Conservation (phyloP, 2,329 filamentous ascomycete species). For the Scolecobasidium constrictum region DNA sequence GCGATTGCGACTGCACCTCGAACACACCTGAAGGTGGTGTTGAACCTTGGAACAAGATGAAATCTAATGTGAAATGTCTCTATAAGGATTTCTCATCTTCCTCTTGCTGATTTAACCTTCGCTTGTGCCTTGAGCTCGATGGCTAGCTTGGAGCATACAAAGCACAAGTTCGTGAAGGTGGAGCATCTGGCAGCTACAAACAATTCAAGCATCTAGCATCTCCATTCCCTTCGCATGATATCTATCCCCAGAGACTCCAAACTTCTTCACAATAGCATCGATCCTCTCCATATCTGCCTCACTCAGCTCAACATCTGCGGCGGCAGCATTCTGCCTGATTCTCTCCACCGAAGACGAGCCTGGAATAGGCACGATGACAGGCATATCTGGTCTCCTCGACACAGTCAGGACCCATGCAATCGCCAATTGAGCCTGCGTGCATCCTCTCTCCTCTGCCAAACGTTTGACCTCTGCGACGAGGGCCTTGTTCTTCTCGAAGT, state of each 20-base stretch:
- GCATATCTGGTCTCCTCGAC: slow-evolving; percentile 29
- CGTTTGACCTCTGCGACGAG: slow-evolving; percentile 21
- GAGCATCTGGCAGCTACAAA: too few relatives aligned
- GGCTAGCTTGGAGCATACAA: too few relatives aligned
- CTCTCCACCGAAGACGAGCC: slow-evolving; percentile 14
- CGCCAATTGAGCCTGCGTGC: slow-evolving; percentile 12
- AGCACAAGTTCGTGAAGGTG: too few relatives aligned
- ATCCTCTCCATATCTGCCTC: slow-evolving; percentile 29
- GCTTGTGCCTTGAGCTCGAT: too few relatives aligned
- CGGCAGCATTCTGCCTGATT: slow-evolving; percentile 15
- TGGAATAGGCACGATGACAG: slow-evolving; percentile 35
- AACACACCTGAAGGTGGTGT: too few relatives aligned
- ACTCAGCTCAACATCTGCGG: slow-evolving; percentile 19
- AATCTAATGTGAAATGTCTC: too few relatives aligned
- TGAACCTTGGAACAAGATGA: too few relatives aligned
- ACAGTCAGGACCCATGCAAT: slow-evolving; percentile 27
- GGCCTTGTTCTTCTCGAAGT: slow-evolving; percentile 25
- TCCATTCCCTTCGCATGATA: too few relatives aligned
- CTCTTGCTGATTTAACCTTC: too few relatives aligned
- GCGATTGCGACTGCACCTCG: too few relatives aligned
- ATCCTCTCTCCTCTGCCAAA: slow-evolving; percentile 19
- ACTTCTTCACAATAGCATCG: slow-evolving; percentile 32
- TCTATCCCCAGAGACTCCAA: slow-evolving; percentile 37
- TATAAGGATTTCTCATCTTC: too few relatives aligned
- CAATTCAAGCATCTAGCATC: too few relatives aligned